Evolutionary conservation across 2,329 filamentous ascomycete genomes (phyloP).

Genomic region (Hypoxylon sp.): DNA sequence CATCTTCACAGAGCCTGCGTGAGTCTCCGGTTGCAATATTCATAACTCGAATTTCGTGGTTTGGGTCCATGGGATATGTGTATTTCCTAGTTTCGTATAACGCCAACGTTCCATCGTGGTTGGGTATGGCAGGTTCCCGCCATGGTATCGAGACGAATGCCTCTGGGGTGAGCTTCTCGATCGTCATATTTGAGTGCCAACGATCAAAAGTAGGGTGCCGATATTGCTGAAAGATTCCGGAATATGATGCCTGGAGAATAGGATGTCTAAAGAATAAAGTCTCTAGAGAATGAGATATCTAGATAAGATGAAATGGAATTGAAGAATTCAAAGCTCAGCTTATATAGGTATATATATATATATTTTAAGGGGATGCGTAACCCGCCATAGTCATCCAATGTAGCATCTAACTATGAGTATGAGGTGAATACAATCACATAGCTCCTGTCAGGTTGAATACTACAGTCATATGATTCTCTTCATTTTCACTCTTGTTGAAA

Average conservation of each 20-base stretch:
- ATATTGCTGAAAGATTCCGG: not conserved
- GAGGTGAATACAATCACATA: not conserved
- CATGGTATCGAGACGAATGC: conserved; percentile 52
- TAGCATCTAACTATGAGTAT: not conserved
- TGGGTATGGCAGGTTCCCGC: conserved; percentile 57
- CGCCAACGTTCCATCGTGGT: conserved; percentile 59
- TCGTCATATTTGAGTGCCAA: conserved; percentile 29
- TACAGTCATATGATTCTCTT: not conserved
- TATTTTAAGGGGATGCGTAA: not conserved
- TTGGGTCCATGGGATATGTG: conserved; percentile 52
- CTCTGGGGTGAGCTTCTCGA: conserved; percentile 55
- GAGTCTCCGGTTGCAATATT: conserved; percentile 53
- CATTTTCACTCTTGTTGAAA: not conserved
- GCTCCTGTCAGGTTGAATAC: not conserved
- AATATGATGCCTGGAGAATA: not conserved
- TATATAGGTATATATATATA: not conserved
- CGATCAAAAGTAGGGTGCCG: not conserved
- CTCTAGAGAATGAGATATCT: too few species aligned
- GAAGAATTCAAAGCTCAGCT: not conserved
- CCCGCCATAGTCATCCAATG: too few species aligned
- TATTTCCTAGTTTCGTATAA: conserved; percentile 54
- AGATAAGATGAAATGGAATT: too few species aligned
- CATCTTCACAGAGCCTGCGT: conserved; percentile 46
- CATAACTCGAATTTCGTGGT: conserved; percentile 57
- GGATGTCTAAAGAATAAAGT: not conserved